Evolutionary conservation across 2,329 filamentous ascomycete genomes (phyloP).

Genomic region (Verticillium longisporum): DNA sequence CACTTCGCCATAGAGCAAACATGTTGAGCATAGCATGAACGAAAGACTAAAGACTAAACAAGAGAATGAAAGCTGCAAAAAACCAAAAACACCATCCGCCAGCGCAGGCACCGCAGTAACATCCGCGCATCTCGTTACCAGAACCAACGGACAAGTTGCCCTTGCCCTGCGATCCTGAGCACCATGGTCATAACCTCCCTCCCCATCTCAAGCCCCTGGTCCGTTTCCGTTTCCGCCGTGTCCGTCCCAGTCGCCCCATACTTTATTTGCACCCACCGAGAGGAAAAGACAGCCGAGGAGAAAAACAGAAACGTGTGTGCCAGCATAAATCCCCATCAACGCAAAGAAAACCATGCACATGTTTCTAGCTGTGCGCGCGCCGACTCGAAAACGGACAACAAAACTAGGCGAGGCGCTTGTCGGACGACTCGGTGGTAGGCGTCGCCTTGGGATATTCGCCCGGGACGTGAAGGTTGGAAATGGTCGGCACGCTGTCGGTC

Average conservation of each 20-base stretch:
- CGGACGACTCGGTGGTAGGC: neutral
- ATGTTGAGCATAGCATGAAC: neutral
- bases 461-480: slow-evolving; percentile 63
- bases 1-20: too few species aligned
- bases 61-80: neutral
- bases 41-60: neutral
- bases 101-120: neutral
- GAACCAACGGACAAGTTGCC: too few species aligned
- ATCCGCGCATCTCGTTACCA: neutral
- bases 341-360: neutral
- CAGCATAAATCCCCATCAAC: neutral
- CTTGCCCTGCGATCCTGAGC: too few species aligned
- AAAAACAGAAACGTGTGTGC: neutral
- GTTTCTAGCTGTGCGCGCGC: neutral
- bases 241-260: neutral
- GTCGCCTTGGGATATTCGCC: slow-evolving; percentile 52
- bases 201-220: neutral
- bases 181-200: too few species aligned
- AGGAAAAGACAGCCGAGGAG: neutral
- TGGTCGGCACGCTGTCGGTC: slow-evolving; percentile 42
- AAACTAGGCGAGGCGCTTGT: neutral
- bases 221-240: neutral
- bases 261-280: neutral
- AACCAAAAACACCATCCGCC: neutral
- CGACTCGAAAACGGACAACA: neutral